Evolutionary conservation across 768 basidiomycete species (phyloP).

Genomic region (Pulveroboletus sp.): DNA sequence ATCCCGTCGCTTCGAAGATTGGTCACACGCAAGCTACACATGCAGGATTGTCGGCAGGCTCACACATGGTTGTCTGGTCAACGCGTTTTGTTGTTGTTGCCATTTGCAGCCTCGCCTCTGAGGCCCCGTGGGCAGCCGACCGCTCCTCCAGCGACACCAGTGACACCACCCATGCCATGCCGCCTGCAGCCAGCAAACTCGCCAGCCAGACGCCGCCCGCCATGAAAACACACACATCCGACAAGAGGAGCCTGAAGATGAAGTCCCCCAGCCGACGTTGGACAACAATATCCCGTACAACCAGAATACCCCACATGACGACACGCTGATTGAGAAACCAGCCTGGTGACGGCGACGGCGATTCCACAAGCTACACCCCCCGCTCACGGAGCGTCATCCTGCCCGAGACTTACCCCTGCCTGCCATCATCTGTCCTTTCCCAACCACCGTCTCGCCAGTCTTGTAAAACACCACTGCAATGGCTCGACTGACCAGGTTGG

Average conservation of each 20-base stretch:
- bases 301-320: conserved; percentile 40
- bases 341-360: conserved; percentile 40
- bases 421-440: conserved; percentile 32
- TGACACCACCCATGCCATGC: conserved; percentile 29
- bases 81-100: too few relatives aligned
- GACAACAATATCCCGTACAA: conserved; percentile 41
- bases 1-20: too few relatives aligned
- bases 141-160: conserved; percentile 15
- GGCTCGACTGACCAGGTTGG: conserved; percentile 63
- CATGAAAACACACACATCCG: conserved; percentile 56
- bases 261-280: conserved; percentile 37
- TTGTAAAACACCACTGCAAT: conserved; percentile 51
- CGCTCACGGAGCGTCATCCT: conserved; percentile 63
- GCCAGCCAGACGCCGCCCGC: conserved; percentile 55
- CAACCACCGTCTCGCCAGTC: conserved; percentile 29
- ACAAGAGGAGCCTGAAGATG: conserved; percentile 76
- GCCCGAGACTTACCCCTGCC: conserved; percentile 43
- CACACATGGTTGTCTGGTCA: too few relatives aligned
- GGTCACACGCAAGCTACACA: too few relatives aligned
- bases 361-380: conserved; percentile 61
- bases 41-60: too few relatives aligned
- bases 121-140: too few relatives aligned
- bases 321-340: conserved; percentile 43
- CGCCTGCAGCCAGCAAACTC: conserved; percentile 36
- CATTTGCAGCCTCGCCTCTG: too few relatives aligned